Evolutionary conservation across 495 filamentous ascomycete species (phyloP).

Genomic region (Podospora bellae-mahoneyi): DNA sequence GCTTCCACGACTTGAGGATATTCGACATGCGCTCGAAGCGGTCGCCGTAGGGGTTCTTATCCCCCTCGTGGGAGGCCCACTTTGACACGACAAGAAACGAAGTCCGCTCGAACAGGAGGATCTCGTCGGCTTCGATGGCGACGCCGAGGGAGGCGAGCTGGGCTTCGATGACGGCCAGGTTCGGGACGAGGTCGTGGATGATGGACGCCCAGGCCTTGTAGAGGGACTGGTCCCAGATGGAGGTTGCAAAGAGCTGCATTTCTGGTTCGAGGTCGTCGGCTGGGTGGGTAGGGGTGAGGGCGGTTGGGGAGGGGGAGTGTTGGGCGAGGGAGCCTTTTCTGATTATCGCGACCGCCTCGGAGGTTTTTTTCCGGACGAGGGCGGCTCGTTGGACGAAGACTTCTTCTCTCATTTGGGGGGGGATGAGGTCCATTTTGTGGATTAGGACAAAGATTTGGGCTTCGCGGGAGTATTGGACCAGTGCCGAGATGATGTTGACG

Average conservation of each 20-base stretch:
- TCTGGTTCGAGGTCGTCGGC: constrained; percentile 52
- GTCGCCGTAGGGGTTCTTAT: constrained; percentile 80
- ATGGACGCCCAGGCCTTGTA: constrained; percentile 98
- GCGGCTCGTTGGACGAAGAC: constrained; percentile 76
- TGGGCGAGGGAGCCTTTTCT: constrained; percentile 24
- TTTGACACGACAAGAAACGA: constrained; percentile 91
- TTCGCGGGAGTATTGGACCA: constrained; percentile 76
- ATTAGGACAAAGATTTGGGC: constrained; percentile 90
- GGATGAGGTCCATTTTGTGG: constrained; percentile 99
- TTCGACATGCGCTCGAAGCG: constrained; percentile 92
- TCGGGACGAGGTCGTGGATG: constrained; percentile 93
- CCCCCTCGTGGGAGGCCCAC: constrained; percentile 68
- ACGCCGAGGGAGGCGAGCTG: constrained; percentile 75
- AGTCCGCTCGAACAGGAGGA: constrained; percentile 91
- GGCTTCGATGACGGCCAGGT: constrained; percentile 81
- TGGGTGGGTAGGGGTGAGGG: not conserved
- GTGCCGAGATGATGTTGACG: constrained; percentile 75
- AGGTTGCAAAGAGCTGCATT: constrained; percentile 78
- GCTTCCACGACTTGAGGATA: constrained; percentile 97
- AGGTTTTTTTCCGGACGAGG: constrained; percentile 70
- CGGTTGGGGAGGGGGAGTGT: not conserved
- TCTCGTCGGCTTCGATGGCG: constrained; percentile 85
- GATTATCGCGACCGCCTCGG: constrained; percentile 56
- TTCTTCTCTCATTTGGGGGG: constrained; percentile 66
- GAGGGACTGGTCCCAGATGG: constrained; percentile 97